Conservation (phyloP, 2,329 filamentous ascomycete species). For the Spiromastix sp. region DNA sequence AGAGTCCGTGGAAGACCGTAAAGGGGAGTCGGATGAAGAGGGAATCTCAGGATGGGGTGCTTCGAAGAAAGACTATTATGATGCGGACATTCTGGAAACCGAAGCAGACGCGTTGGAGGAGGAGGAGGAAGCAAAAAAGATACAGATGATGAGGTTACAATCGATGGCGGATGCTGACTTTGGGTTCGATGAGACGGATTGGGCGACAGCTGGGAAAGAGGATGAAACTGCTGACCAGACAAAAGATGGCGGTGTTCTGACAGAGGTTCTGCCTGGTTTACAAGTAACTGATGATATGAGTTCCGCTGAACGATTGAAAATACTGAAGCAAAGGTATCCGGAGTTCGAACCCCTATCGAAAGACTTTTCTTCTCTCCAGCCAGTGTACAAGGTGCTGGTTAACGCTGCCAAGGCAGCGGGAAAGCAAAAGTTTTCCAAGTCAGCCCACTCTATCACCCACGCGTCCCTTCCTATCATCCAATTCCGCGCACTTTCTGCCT, state of each 20-base stretch:
- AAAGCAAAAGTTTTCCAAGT: slow-evolving; percentile 19
- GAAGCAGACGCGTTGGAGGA: slow-evolving; percentile 75
- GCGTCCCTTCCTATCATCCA: slow-evolving; percentile 56
- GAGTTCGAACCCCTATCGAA: slow-evolving; percentile 81
- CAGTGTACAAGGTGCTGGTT: slow-evolving; percentile 47
- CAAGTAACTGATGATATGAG: slow-evolving; percentile 73
- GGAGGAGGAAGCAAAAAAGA: slow-evolving; percentile 74
- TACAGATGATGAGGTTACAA: slow-evolving; percentile 84
- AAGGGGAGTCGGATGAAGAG: slow-evolving; percentile 44
- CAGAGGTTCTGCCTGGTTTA: slow-evolving; percentile 74
- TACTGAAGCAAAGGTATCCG: slow-evolving; percentile 74
- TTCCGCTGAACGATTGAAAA: slow-evolving; percentile 60
- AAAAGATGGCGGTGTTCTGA: slow-evolving; percentile 51
- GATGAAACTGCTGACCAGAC: slow-evolving; percentile 40
- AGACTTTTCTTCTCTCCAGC: slow-evolving; percentile 65
- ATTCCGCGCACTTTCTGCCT: slow-evolving; percentile 71
- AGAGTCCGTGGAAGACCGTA: slow-evolving; percentile 19
- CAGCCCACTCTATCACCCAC: slow-evolving; percentile 29
- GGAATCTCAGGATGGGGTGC: slow-evolving; percentile 71
- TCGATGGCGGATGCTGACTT: slow-evolving; percentile 90
- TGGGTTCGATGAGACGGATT: slow-evolving; percentile 81
- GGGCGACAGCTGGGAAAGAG: slow-evolving; percentile 50
- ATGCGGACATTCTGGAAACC: slow-evolving; percentile 66
- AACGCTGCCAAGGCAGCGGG: slow-evolving; percentile 50
- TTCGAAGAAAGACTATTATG: slow-evolving; percentile 83